These are phyloP conservation scores for Colletotrichum sidae DNA, from an alignment of 2,329 filamentous ascomycete genomes.

Conservation along the genomic window DNA sequence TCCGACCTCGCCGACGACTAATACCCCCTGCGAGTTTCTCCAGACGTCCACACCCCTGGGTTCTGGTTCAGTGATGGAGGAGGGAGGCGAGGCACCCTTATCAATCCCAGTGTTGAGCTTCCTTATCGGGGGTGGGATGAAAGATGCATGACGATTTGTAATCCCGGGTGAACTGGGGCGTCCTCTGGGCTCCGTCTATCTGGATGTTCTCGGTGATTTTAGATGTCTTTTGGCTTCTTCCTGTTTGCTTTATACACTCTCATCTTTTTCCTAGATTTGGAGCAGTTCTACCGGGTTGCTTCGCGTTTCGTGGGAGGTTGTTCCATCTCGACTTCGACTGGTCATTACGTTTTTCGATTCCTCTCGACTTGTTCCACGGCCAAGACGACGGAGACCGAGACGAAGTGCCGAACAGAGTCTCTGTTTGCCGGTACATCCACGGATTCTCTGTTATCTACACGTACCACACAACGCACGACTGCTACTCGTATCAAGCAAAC, in stretches of 20 bases:
- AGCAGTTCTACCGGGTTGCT: too few relatives aligned
- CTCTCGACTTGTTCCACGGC: too few relatives aligned
- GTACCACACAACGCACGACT: too few relatives aligned
- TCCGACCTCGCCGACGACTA: slow-evolving; percentile 17
- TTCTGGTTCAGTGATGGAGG: too few relatives aligned
- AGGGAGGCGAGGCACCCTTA: slow-evolving; percentile 11
- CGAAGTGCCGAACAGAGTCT: too few relatives aligned
- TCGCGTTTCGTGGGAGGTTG: too few relatives aligned
- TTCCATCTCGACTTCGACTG: too few relatives aligned
- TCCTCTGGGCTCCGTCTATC: neutral
- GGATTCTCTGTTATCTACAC: too few relatives aligned
- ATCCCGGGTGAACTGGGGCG: slow-evolving; percentile 19
- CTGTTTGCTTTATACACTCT: neutral
- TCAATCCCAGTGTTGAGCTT: slow-evolving; percentile 26
- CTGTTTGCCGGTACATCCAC: too few relatives aligned
- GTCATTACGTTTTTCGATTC: neutral
- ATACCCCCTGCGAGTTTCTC: too few relatives aligned
- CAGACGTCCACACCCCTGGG: neutral
- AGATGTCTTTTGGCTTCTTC: slow-evolving; percentile 2
- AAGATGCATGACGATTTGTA: slow-evolving; percentile 36
- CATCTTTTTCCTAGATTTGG: neutral
- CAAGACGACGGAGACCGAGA: too few relatives aligned
- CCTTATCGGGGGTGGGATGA: slow-evolving; percentile 26
- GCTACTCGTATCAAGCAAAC: too few relatives aligned
- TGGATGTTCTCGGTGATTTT: neutral